phyloP scores from a whole-genome alignment of 2,329 filamentous ascomycete species.

The Pseudogymnoascus sp. region DNA sequence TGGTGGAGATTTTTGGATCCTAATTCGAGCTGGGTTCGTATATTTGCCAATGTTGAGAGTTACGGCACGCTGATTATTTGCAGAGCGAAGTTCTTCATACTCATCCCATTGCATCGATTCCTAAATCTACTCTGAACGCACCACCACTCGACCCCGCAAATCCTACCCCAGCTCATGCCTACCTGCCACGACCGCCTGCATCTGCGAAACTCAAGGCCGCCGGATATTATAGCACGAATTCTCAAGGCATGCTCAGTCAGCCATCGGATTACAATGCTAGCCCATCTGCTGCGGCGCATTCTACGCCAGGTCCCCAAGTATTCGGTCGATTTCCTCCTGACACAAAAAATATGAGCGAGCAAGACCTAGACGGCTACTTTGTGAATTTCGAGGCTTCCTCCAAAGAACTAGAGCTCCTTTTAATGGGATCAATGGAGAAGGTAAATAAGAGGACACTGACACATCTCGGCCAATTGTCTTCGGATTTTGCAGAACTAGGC shows the following conservation, averaged over 20 bases:
- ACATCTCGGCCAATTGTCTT: conserved; percentile 73
- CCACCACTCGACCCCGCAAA: conserved; percentile 95
- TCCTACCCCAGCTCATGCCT: conserved; percentile 76
- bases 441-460: conserved; percentile 84
- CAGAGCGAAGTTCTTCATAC: conserved; percentile 93
- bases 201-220: conserved; percentile 71
- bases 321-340: conserved; percentile 78
- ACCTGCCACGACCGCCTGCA: conserved; percentile 73
- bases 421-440: conserved; percentile 93
- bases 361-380: conserved; percentile 93
- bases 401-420: conserved; percentile 77
- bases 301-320: conserved; percentile 50
- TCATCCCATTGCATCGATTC: conserved; percentile 80
- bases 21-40: conserved; percentile 79
- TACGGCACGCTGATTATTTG: conserved; percentile 16
- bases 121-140: conserved; percentile 88
- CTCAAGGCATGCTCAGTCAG: conserved; percentile 45
- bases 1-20: conserved; percentile 98
- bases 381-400: conserved; percentile 86
- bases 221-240: conserved; percentile 32
- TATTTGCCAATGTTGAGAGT: not conserved
- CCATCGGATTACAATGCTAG: conserved; percentile 41
- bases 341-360: conserved; percentile 66
- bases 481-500: conserved; percentile 86
- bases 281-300: conserved; percentile 46